Base-by-base conservation (phyloP, 2,329 filamentous ascomycete species). In the Neofusicoccum cordaticola region DNA sequence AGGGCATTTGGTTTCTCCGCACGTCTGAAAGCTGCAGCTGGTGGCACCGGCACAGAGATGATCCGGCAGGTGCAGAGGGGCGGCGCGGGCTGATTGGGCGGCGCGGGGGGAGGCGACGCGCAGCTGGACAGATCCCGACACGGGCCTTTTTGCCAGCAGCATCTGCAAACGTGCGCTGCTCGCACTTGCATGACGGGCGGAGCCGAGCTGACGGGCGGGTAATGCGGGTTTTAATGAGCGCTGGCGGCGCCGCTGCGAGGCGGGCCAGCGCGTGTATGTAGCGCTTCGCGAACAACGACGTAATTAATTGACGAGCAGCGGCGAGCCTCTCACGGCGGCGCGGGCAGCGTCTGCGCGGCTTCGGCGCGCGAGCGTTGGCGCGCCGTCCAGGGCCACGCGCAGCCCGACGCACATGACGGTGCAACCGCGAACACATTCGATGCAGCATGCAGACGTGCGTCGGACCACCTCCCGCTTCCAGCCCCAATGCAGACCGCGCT, bases 181-280 rank as follows among this genome's bases (percentile, higher is more conserved):
- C 51, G n/a, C 60, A 52, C 60, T 50, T 34, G 48, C 48, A 53
- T 63, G 61, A 53, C 48, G 61, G 61, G 61, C 48, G 61, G 48
- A 52, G 61, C 61, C 61, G 61, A 63, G 61, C 61, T 63, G 61
- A 63, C 61, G 61, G 61, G 53, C 53, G 53, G 53, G 53, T 58
- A 58, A 58, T 45, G 53, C 53, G 53, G 39, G 53, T 58, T 58
- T 58, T 44, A 35, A 44, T 31, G 53, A 58, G 42, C 4, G 53
- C 41, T 37, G 53, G 22, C 15, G 6, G 13, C 37, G 37, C 11
- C 37, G 2, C 13, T 2, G 27, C 2, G 4, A 5, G 27, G 52
- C 52, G 52, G 37, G 37, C 19, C 35, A 27, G 4, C 3, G 42
- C n/a, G 31, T 58, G 56, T 47, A 60, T 35, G n/a, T 60, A 60